Base-by-base conservation (phyloP, 2,329 filamentous ascomycete species). In the Akanthomyces dipterigenus region DNA sequence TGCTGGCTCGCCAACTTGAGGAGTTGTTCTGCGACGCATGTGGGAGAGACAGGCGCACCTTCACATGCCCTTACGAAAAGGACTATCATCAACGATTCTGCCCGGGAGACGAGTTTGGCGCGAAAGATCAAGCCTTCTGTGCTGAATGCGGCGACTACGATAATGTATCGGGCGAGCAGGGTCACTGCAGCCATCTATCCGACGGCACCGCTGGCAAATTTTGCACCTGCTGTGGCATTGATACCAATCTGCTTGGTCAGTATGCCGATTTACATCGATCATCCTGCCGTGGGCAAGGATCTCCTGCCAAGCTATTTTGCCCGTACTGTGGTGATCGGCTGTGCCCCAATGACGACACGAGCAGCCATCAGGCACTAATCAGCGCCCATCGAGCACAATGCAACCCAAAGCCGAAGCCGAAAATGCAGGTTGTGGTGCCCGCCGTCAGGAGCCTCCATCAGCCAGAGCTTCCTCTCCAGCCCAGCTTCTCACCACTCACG, bases 91-190 rank as follows among this genome's bases (percentile, higher is more conserved):
- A 62, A 40, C 36, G 26, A 12, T 24, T 53, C 31, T 65, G 64
- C 42, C 11, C 16, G n/a, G 59, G 46, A 2, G 45, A 34, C 5
- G 55, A 54, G 14, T 36, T 45, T 20, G 42, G 59, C n/a, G 40
- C 48, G n/a, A 61, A 54, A 6, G 38, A 54, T 2, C 61, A 55
- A 38, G 51, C n/a, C 12, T 66, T 65, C 55, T 66, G 64, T 46
- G 53, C 49, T 2, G 4, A 42, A 2, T 66, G 65, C 24, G 64
- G 65, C n/a, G 40, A 56, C 20, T 34, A 22, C 31, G 49, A 28
- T n/a, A 31, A 31, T 22, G 9, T 3, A 31, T 18, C 18, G 24
- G 46, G 24, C 24, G n/a, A n/a, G n/a, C 49, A 34, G 5, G 6
- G 2, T 8, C 28, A 11, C 18, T 51, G 49, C n/a, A 18, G 28